phyloP scores from a whole-genome alignment of 441 rosid species.

The Kokia cookei region DNA sequence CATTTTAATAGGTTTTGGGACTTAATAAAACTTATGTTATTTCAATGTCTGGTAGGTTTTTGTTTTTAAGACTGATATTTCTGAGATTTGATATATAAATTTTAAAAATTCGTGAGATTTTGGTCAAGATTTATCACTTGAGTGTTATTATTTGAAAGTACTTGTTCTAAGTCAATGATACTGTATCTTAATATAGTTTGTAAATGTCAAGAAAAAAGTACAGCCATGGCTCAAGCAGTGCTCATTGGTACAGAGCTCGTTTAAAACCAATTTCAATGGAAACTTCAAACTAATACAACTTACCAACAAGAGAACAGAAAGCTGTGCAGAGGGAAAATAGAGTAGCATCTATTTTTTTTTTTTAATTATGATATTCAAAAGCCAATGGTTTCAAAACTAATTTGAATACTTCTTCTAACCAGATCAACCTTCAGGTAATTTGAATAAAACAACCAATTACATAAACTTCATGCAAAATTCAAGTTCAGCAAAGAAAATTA shows the following conservation, averaged over 20 bases:
- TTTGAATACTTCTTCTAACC: not conserved
- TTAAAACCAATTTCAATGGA: not conserved
- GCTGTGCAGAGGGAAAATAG: not conserved
- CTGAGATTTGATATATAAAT: not conserved
- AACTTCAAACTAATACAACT: not conserved
- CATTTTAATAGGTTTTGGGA: not conserved
- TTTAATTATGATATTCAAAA: not conserved
- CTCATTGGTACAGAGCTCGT: not conserved
- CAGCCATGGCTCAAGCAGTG: not conserved
- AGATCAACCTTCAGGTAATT: not conserved
- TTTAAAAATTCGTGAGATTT: not conserved
- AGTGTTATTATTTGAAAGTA: not conserved
- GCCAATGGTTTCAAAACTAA: not conserved
- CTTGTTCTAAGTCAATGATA: not conserved
- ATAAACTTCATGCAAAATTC: not conserved
- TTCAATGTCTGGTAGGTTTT: not conserved
- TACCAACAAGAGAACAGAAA: not conserved
- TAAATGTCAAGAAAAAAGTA: not conserved
- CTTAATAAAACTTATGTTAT: not conserved
- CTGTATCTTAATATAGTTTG: not conserved
- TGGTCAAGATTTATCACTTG: not conserved
- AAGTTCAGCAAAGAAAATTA: not conserved
- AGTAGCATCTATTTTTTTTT: not conserved
- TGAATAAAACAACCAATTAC: not conserved
- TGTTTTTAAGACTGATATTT: not conserved